Percentiles rank a stretch among this genome's conserved stretches.
Conservation (phyloP, 495 filamentous ascomycete genomes). For the Astrothelium subdiscretum region DNA sequence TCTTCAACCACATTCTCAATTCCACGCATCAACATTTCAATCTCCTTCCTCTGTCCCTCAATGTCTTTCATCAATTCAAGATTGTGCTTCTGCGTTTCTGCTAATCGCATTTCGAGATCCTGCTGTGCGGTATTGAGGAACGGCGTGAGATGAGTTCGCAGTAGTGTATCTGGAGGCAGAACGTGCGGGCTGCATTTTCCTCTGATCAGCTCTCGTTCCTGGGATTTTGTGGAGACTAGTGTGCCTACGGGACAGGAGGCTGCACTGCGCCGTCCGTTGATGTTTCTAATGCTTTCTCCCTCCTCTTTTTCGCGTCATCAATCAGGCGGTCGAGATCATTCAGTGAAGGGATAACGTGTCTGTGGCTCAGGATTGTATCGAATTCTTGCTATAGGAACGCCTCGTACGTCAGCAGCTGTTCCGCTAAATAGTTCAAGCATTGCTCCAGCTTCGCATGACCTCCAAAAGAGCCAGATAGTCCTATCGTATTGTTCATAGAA, state of each 20-base stretch:
- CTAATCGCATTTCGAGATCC: conserved; percentile 48
- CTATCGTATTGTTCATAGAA: no score
- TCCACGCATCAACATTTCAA: conserved; percentile 51
- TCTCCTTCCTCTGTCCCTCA: conserved; percentile 57
- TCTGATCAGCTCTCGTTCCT: not conserved
- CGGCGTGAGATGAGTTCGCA: conserved; percentile 59
- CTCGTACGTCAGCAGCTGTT: no score
- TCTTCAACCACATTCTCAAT: conserved; percentile 60
- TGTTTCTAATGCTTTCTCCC: conserved; percentile 27
- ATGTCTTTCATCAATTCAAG: conserved; percentile 48
- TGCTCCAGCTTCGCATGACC: no score
- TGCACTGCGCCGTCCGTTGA: conserved; percentile 20
- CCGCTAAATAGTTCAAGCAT: no score
- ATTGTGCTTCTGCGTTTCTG: conserved; percentile 54
- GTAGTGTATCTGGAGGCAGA: conserved; percentile 54
- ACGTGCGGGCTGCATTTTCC: conserved; percentile 60
- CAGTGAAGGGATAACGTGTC: conserved; percentile 59
- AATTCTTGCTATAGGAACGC: conserved; percentile 49
- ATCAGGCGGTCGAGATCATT: conserved; percentile 76
- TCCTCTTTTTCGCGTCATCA: conserved; percentile 53
- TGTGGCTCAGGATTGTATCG: conserved; percentile 57
- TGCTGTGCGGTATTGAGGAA: conserved; percentile 50
- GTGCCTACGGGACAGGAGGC: conserved; percentile 37
- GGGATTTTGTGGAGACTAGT: not conserved
- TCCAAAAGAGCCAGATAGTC: no score